phyloP scores from a whole-genome alignment of 73 alveolate genomes.

The Paraurostyla sp. region DNA sequence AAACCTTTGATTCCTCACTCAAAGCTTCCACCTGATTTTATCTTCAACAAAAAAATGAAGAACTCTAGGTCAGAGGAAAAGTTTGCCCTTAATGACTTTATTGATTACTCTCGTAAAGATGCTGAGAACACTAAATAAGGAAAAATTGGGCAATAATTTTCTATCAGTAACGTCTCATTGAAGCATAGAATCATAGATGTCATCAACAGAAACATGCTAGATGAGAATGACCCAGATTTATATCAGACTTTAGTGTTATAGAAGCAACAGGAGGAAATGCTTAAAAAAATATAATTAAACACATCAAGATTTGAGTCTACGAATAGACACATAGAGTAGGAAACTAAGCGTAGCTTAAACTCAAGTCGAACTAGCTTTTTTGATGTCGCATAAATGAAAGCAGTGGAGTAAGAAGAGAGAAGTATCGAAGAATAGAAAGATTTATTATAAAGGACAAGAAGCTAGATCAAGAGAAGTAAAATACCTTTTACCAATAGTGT shows the following conservation, averaged over 20 bases:
- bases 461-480: neutral
- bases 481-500: neutral
- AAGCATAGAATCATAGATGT: neutral
- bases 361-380: constrained; percentile 7
- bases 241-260: neutral
- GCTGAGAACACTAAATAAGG: neutral
- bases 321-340: neutral
- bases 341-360: neutral
- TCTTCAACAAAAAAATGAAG: neutral
- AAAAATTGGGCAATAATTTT: neutral
- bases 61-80: neutral
- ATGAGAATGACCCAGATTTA: neutral
- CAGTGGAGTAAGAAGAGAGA: neutral
- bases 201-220: neutral
- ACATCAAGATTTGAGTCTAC: neutral
- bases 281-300: neutral
- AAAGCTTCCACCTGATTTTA: constrained; percentile 12
- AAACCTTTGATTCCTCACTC: neutral
- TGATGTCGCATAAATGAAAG: neutral
- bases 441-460: neutral
- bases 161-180: neutral
- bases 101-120: neutral
- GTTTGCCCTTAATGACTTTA: constrained; percentile 4
- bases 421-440: neutral
- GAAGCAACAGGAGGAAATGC: neutral